A percentile compares a stretch with the other conserved stretches of the same genome.
Conservation (phyloP, 139 green algal genomes). For the Chlorella ohadii region DNA sequence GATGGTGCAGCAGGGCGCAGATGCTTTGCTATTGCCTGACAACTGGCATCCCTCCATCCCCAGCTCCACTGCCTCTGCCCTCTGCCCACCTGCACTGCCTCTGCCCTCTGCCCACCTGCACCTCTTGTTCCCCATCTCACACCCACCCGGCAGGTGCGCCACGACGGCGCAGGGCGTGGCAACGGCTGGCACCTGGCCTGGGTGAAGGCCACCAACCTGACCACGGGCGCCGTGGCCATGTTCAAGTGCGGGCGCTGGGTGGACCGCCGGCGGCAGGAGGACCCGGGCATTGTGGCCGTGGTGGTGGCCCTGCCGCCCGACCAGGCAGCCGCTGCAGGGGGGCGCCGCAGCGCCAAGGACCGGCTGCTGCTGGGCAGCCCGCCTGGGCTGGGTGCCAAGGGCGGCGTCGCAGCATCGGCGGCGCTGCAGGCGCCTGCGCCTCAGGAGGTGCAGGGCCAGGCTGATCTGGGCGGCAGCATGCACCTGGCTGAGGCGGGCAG, state of each 20-base stretch:
- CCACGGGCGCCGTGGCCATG: slow-evolving; percentile 28
- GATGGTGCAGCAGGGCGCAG: too few relatives aligned
- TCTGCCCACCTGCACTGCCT: background rate
- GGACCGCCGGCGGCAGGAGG: background rate
- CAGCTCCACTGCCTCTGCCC: too few relatives aligned
- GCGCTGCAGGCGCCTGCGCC: background rate
- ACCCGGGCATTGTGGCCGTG: slow-evolving; percentile 1
- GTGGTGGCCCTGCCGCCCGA: slow-evolving; percentile 6
- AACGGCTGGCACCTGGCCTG: slow-evolving; percentile 36
- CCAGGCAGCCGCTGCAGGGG: background rate
- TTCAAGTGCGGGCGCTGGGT: slow-evolving; percentile 33
- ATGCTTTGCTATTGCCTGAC: too few relatives aligned
- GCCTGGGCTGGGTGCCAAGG: background rate
- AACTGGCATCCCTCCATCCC: too few relatives aligned
- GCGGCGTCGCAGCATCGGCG: background rate
- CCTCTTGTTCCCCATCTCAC: background rate
- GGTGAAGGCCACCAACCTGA: slow-evolving; percentile 19
- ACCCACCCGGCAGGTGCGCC: slow-evolving; percentile 13
- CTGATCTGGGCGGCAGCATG: background rate
- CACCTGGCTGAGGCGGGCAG: background rate
- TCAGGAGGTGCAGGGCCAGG: background rate
- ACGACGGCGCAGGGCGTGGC: background rate
- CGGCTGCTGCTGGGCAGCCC: background rate
- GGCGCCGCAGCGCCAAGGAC: background rate
- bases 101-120: too few relatives aligned